Conservation (phyloP, 768 basidiomycete genomes). For the Kwoniella botswanensis region DNA sequence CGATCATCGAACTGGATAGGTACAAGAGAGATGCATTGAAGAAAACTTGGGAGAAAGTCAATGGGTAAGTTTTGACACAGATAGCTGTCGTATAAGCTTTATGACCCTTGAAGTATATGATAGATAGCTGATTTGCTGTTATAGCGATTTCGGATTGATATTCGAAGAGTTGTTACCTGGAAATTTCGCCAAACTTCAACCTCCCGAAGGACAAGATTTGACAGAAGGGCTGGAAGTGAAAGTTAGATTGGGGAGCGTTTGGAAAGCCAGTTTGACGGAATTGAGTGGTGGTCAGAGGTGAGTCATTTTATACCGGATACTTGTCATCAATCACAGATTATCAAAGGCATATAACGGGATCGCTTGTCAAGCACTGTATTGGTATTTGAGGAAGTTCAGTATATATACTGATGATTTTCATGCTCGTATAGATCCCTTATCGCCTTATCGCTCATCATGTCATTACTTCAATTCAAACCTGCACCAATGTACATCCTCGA, state of each 20-base stretch:
- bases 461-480: constrained; percentile 97
- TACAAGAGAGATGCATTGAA: constrained; percentile 92
- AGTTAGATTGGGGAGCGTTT: constrained; percentile 88
- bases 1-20: constrained; percentile 87
- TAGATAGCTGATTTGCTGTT: constrained; percentile 1
- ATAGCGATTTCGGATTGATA: constrained; percentile 92
- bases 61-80: constrained; percentile 66
- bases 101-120: background rate
- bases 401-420: background rate
- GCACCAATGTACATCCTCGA: constrained; percentile 99
- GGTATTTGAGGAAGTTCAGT: no score
- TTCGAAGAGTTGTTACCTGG: constrained; percentile 94
- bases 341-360: no score
- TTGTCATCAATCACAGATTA: background rate
- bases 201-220: constrained; percentile 89
- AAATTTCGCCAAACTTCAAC: constrained; percentile 92
- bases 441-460: constrained; percentile 97
- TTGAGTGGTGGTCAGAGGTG: constrained; percentile 96
- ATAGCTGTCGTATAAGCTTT: background rate
- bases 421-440: constrained; percentile 76
- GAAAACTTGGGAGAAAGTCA: constrained; percentile 96
- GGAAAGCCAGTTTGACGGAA: constrained; percentile 98
- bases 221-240: constrained; percentile 97
- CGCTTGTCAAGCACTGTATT: no score
- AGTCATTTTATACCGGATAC: constrained; percentile 41